Conservation (phyloP, 2,329 filamentous ascomycete genomes). For the Trichoderma sp. region DNA sequence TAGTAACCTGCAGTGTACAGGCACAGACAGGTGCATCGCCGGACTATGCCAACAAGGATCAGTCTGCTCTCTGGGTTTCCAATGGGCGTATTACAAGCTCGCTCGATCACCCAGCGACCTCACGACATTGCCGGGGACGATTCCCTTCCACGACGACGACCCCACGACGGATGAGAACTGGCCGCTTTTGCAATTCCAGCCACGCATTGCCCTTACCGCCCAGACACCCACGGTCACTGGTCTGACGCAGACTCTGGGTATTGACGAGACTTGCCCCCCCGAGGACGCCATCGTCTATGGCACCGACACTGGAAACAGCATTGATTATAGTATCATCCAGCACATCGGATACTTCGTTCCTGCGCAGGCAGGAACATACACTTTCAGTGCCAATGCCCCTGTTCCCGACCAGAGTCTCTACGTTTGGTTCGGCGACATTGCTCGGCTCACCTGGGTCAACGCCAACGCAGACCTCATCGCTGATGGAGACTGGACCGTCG, state of each 20-base stretch:
- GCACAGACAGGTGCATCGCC: not conserved
- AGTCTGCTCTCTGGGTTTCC: not conserved
- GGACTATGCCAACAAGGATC: not conserved
- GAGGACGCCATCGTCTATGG: not conserved
- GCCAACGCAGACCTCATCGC: not conserved
- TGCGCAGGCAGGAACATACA: not conserved
- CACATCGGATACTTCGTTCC: constrained; percentile 7
- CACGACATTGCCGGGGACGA: not conserved
- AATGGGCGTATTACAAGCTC: not conserved
- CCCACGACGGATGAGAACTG: not conserved
- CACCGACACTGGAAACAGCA: not conserved
- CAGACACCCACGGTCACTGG: not conserved
- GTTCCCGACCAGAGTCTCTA: not conserved
- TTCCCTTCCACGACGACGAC: not conserved
- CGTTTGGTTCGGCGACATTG: not conserved
- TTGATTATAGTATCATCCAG: constrained; percentile 6
- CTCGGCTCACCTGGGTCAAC: not conserved
- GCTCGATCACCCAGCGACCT: not conserved
- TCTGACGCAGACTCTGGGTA: not conserved
- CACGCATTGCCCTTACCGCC: not conserved
- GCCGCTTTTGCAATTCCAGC: not conserved
- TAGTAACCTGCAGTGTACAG: not conserved
- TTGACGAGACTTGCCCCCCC: not conserved
- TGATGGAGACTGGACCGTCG: not conserved
- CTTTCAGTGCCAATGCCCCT: not conserved